phyloP scores from a whole-genome alignment of 768 basidiomycete species.

The Tylopilus sp. region DNA sequence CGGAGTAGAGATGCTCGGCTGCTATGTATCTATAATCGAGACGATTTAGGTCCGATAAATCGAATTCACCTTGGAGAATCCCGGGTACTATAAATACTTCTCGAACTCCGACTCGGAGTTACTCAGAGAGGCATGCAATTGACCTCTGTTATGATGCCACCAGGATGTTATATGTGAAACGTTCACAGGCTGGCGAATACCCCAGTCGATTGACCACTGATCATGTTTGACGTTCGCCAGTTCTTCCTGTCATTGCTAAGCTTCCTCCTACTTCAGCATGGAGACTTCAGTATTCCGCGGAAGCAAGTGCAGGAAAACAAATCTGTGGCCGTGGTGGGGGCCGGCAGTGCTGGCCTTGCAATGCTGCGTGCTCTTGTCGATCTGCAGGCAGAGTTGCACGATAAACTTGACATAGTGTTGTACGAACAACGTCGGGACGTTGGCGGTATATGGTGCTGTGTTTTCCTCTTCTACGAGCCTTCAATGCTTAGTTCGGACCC shows the following conservation, averaged over 20 bases:
- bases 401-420: slow-evolving; percentile 45
- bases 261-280: slow-evolving; percentile 8
- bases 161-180: no score
- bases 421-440: slow-evolving; percentile 51
- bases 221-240: slow-evolving; percentile 13
- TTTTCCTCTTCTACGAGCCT: neutral
- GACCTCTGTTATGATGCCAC: neutral
- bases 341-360: slow-evolving; percentile 54
- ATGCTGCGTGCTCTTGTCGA: slow-evolving; percentile 49
- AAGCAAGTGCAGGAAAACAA: slow-evolving; percentile 26
- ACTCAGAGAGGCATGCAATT: neutral
- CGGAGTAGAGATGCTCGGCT: slow-evolving; percentile 7
- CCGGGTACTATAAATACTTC: no score
- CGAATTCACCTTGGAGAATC: no score
- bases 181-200: neutral
- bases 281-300: neutral
- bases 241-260: slow-evolving; percentile 9
- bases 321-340: slow-evolving; percentile 56
- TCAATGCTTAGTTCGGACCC: neutral
- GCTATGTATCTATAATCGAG: no score
- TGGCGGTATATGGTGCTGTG: slow-evolving; percentile 53
- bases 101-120: no score
- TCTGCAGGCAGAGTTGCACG: slow-evolving; percentile 37
- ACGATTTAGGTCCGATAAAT: no score
- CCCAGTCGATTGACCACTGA: no score